Evolutionary conservation across 768 basidiomycete species (phyloP), one percentile per base, ranked within the genome.

Genomic region (Butyriboletus loyo): DNA sequence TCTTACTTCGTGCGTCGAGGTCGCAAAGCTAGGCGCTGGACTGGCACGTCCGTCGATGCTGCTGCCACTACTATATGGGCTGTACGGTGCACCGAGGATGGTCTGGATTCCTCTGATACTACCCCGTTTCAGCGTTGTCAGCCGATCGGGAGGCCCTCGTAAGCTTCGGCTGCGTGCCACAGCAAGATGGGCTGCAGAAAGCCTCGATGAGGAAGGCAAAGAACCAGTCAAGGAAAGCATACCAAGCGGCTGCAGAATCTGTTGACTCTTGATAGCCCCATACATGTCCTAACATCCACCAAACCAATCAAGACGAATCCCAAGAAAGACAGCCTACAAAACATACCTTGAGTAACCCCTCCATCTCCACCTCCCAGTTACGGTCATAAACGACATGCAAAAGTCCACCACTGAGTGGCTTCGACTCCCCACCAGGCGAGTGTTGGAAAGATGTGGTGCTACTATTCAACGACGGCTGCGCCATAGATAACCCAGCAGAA

Each of bases 11-110:
- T 91, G 81, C 4, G 91, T 81, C 17, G 90, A 95, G 5, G 92
- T 93, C 2, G 92, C 87, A 38, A 63, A 93, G 68, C 93, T 97
- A 2, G 95, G 94, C 4, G 95, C 90, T 7, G 96, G 97, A 66
- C 94, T 97, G n/a, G 86, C 79, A 22, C 93, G 81, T 1, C 96
- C 93, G 62, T 95, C 91, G 52, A 87, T 80, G 59, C 84, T 88
- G 67, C 85, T 86, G 60, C 83, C 87, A 60, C 87, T 90, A 61
- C 89, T 90, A 63, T 92, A 93, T 7, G 91, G 90, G 63, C 88
- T 92, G 46, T 74, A 69, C n/a, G 83, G 87, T 17, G 80, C 72
- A 41, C 77, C 78, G 14, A 95, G 73, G 50, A 98, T 85, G 6
- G 88, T 85, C 52, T 90, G 89, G 45, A 93, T 72, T 1, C 95